Conservation (phyloP, 768 basidiomycete species). For the Tulasnella sp. region DNA sequence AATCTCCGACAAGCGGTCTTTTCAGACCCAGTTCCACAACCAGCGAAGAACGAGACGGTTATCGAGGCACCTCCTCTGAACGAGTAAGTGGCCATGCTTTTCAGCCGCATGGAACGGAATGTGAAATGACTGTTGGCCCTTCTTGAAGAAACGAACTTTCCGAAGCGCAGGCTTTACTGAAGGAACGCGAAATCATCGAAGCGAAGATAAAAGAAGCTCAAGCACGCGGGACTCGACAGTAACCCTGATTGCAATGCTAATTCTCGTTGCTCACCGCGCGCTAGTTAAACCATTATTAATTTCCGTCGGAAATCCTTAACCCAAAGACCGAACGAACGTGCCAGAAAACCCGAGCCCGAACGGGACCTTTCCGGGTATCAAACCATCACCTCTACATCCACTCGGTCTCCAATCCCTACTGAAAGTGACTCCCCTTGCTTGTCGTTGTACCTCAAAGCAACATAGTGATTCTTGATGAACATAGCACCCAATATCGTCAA, state of each 20-base stretch:
- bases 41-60: neutral
- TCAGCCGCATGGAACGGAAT: neutral
- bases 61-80: neutral
- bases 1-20: neutral
- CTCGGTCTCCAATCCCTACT: slow-evolving; percentile 23
- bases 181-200: slow-evolving; percentile 1
- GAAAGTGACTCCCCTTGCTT: neutral
- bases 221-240: neutral
- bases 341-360: neutral
- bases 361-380: neutral
- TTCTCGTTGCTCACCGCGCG: neutral
- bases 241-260: neutral
- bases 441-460: slow-evolving; percentile 19
- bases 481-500: slow-evolving; percentile 22
- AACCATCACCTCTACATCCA: slow-evolving; percentile 10
- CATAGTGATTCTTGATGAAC: slow-evolving; percentile 25
- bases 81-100: neutral
- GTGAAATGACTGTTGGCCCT: neutral
- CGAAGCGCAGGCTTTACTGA: neutral
- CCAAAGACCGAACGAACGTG: neutral
- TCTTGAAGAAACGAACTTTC: neutral
- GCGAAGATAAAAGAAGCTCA: neutral
- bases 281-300: neutral
- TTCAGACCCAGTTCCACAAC: neutral
- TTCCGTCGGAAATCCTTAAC: neutral